A percentile compares a stretch with the other conserved stretches of the same genome.
Conservation (phyloP, 148 eudicot genomes). For the Rhododendron mucronatum region DNA sequence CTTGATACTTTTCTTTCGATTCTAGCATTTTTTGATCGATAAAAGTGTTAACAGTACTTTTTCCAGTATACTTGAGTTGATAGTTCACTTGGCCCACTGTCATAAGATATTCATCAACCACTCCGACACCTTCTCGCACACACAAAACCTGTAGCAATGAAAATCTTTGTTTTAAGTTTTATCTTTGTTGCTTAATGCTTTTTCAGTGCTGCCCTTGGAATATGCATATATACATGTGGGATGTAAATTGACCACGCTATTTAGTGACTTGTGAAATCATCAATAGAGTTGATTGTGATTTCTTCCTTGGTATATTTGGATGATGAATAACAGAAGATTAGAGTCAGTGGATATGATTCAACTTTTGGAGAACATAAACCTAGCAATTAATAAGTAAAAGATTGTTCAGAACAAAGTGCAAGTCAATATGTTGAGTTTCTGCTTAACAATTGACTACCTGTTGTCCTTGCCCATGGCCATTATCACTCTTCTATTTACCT, state of each 20-base stretch:
- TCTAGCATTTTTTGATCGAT: not conserved
- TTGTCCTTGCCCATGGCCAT: not conserved
- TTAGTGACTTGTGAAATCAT: not conserved
- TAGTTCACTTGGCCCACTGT: not conserved
- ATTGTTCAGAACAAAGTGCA: not conserved
- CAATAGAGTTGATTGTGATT: not conserved
- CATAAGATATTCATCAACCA: too few species aligned
- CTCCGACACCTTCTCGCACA: too few species aligned
- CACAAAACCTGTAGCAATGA: too few species aligned
- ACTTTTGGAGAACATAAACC: not conserved
- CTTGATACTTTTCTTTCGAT: too few species aligned
- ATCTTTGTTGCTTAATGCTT: too few species aligned
- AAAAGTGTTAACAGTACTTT: not conserved
- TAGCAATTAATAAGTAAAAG: not conserved
- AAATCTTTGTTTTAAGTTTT: too few species aligned
- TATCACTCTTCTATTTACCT: not conserved
- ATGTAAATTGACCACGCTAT: not conserved
- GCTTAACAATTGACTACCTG: not conserved
- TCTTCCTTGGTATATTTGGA: not conserved
- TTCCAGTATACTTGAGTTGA: not conserved
- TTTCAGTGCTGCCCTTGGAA: not conserved
- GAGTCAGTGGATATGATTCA: conserved; percentile 18
- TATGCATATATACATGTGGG: not conserved
- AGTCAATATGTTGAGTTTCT: not conserved
- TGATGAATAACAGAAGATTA: not conserved